Conservation (phyloP, 2,329 filamentous ascomycete species). For the Albifimbria verrucaria region DNA sequence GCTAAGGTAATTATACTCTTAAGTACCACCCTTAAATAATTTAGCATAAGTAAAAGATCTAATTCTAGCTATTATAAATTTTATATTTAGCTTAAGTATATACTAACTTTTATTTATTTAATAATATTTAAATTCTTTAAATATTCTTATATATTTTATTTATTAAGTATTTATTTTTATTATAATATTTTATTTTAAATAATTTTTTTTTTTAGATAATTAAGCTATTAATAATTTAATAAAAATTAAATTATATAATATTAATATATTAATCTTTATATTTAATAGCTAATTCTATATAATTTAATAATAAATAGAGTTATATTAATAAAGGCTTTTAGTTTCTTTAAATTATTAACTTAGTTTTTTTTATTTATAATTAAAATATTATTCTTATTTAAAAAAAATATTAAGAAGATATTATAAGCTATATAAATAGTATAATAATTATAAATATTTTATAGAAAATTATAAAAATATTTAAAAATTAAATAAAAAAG, state of each 20-base stretch:
- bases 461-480: not conserved
- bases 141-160: constrained; percentile 1
- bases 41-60: not conserved
- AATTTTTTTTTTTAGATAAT: not conserved
- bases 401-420: not conserved
- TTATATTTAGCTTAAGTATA: constrained; percentile 1
- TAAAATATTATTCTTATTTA: not conserved
- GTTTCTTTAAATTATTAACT: constrained; percentile 1
- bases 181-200: not conserved
- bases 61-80: not conserved
- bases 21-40: not conserved
- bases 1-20: not conserved
- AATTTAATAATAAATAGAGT: not conserved
- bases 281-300: not conserved
- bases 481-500: not conserved
- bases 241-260: not conserved
- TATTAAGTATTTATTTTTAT: not conserved
- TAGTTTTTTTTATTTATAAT: constrained; percentile 3
- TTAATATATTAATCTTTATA: not conserved
- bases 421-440: constrained; percentile 1
- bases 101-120: not conserved
- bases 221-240: not conserved
- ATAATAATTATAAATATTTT: not conserved
- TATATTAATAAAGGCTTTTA: not conserved
- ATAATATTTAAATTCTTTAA: not conserved